Evolutionary conservation across 1,139 yeast species (phyloP).

Genomic region (Diutina sp.): DNA sequence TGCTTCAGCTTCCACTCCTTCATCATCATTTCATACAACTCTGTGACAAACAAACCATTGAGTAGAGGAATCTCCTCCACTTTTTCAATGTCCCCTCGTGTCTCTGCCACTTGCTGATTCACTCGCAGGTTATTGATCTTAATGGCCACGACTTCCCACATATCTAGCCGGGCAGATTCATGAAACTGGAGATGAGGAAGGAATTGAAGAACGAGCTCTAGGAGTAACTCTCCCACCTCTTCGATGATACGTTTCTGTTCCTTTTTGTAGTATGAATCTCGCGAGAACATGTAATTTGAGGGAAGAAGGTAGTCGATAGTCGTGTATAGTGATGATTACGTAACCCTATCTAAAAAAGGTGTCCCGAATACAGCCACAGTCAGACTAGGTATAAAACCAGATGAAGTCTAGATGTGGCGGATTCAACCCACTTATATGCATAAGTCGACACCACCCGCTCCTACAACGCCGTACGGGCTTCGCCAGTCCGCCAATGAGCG

Average conservation of each 20-base stretch:
- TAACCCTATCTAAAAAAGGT: too few relatives aligned
- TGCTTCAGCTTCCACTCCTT: not conserved
- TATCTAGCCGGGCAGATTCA: not conserved
- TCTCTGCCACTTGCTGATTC: not conserved
- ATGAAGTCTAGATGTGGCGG: too few relatives aligned
- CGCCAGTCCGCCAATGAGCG: too few relatives aligned
- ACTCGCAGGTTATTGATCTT: not conserved
- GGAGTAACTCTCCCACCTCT: not conserved
- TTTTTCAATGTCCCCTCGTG: not conserved
- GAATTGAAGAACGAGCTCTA: not conserved
- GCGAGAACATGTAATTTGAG: not conserved
- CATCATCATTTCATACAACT: not conserved
- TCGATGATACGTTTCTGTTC: not conserved
- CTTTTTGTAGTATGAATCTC: slow-evolving; percentile 2
- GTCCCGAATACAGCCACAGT: too few relatives aligned
- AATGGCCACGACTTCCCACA: slow-evolving; percentile 2
- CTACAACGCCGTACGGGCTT: too few relatives aligned
- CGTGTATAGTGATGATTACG: too few relatives aligned
- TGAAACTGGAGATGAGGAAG: slow-evolving; percentile 1
- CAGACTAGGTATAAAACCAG: too few relatives aligned
- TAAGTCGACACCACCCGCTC: too few relatives aligned
- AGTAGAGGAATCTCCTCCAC: slow-evolving; percentile 1
- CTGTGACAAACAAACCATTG: not conserved
- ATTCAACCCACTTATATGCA: too few relatives aligned
- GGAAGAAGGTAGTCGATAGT: too few relatives aligned